These are phyloP conservation scores for Dactylellina drechsleri DNA, from an alignment of 2,329 filamentous ascomycete genomes.

Conservation along the genomic window DNA sequence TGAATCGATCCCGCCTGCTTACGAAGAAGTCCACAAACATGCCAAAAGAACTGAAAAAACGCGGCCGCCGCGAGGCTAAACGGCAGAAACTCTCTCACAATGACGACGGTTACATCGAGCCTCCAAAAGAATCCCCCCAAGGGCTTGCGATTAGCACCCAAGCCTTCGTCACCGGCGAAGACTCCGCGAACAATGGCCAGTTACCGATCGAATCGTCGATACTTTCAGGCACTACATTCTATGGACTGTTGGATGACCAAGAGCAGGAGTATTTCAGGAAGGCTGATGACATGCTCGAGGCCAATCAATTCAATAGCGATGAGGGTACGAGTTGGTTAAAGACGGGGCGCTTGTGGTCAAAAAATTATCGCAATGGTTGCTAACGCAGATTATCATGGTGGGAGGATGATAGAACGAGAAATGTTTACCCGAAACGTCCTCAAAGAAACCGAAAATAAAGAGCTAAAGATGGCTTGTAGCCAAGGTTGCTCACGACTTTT, in stretches of 20 bases:
- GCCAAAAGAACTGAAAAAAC: constrained; percentile 71
- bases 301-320: constrained; percentile 82
- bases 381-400: constrained; percentile 7
- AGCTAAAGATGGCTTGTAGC: constrained; percentile 93
- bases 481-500: constrained; percentile 93
- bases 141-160: constrained; percentile 15
- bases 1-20: too few relatives aligned
- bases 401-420: constrained; percentile 60
- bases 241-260: constrained; percentile 88
- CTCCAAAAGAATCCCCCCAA: constrained; percentile 52
- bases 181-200: constrained; percentile 59
- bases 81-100: constrained; percentile 65
- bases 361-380: not conserved
- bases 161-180: constrained; percentile 57
- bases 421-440: constrained; percentile 80
- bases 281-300: constrained; percentile 87
- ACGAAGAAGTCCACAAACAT: constrained; percentile 61
- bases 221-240: constrained; percentile 73
- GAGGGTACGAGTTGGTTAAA: constrained; percentile 72
- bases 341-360: not conserved
- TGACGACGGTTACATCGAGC: constrained; percentile 63
- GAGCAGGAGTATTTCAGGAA: constrained; percentile 96
- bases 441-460: constrained; percentile 86
- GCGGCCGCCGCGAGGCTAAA: constrained; percentile 67
- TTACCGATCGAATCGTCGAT: constrained; percentile 52